A percentile compares a stretch with the other conserved stretches of the same genome.
These are phyloP conservation scores for Botryotinia convoluta DNA, from an alignment of 2,329 filamentous ascomycete species.

Conservation along the genomic window DNA sequence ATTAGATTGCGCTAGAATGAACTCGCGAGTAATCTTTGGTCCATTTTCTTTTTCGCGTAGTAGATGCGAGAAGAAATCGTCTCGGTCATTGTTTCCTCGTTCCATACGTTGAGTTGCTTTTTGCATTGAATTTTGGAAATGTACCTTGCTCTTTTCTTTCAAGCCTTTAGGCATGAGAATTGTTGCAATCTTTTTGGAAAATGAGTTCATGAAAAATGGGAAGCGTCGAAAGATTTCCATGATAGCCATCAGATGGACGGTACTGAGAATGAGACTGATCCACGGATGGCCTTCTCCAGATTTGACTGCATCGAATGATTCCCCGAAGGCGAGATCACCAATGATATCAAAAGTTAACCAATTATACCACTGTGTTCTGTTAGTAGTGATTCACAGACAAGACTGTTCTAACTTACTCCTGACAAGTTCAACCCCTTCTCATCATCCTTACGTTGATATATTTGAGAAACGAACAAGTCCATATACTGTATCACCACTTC, in stretches of 20 bases:
- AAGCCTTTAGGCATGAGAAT: not conserved
- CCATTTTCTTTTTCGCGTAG: constrained; percentile 12
- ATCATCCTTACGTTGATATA: not conserved
- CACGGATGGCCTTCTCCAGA: constrained; percentile 16
- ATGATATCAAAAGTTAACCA: constrained; percentile 28
- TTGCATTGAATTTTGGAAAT: constrained; percentile 12
- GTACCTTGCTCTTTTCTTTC: constrained; percentile 7
- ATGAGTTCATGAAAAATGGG: not conserved
- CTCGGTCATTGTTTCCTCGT: constrained; percentile 8
- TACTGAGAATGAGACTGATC: constrained; percentile 15
- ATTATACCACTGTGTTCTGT: constrained; percentile 24
- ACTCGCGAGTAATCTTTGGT: constrained; percentile 14
- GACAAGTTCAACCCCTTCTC: constrained; percentile 10
- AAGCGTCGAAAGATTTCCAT: constrained; percentile 11
- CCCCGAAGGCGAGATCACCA: constrained; percentile 26
- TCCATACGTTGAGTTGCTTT: constrained; percentile 16
- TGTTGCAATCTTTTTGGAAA: not conserved
- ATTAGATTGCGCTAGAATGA: constrained; percentile 8
- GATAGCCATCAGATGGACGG: constrained; percentile 5
- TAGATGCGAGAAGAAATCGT: constrained; percentile 20
- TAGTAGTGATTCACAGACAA: constrained; percentile 2
- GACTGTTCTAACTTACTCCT: not conserved
- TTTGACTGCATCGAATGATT: constrained; percentile 22
- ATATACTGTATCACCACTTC: constrained; percentile 28
- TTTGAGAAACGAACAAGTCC: constrained; percentile 14